Conservation (phyloP, 176 grass and related monocot species). For the Phoenix dactylifera region DNA sequence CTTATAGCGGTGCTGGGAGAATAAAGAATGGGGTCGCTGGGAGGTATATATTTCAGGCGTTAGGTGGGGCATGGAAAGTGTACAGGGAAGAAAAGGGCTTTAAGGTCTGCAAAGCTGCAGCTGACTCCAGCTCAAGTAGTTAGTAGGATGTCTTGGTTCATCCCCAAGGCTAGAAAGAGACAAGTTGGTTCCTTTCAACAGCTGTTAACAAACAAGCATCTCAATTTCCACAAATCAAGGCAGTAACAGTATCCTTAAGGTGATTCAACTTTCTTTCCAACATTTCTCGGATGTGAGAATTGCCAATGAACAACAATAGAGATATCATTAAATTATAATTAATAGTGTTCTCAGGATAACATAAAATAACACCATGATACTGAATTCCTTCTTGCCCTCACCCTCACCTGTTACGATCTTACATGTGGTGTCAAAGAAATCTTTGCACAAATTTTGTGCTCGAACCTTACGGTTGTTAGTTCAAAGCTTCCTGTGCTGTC, state of each 20-base stretch:
- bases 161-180: not conserved
- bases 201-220: conserved; percentile 4
- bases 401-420: not conserved
- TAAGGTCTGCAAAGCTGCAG: conserved; percentile 16
- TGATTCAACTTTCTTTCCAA: not conserved
- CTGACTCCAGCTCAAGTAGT: conserved; percentile 17
- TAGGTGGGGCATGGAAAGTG: conserved; percentile 7
- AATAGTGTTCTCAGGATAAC: conserved; percentile 5
- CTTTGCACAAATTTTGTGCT: not conserved
- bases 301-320: not conserved
- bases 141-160: not conserved
- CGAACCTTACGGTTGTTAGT: conserved; percentile 3
- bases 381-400: not conserved
- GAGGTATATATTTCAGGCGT: conserved; percentile 2
- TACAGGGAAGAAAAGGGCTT: conserved; percentile 9
- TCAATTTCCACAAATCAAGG: not conserved
- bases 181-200: not conserved
- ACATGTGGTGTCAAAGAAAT: not conserved
- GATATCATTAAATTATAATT: not conserved
- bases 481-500: not conserved
- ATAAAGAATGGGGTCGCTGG: conserved; percentile 9
- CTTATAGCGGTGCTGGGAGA: conserved; percentile 14
- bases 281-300: not conserved
- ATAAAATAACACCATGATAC: not conserved
- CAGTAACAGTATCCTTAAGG: not conserved